Evolutionary conservation across 2,329 filamentous ascomycete genomes (phyloP).

Genomic region (Ophiocordyceps robertsii): DNA sequence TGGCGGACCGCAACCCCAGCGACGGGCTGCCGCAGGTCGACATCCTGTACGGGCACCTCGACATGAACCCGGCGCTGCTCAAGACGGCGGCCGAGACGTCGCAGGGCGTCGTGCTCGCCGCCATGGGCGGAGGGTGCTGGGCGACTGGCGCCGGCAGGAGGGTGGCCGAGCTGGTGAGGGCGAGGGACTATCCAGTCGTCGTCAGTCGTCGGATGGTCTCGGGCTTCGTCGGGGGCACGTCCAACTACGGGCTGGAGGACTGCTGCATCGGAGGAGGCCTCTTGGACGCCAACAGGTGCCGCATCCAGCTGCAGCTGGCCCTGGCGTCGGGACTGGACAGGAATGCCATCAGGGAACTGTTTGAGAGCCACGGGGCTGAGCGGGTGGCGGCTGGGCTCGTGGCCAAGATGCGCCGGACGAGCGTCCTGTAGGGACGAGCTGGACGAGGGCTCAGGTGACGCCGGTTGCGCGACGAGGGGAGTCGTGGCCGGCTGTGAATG

Average conservation of each 20-base stretch:
- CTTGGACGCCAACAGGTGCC: conserved; percentile 41
- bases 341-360: conserved; percentile 13
- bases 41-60: conserved; percentile 42
- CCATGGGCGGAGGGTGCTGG: conserved; percentile 39
- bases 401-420: too few relatives aligned
- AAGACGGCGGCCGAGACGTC: conserved; percentile 31
- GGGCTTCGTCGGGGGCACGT: conserved; percentile 32
- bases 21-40: conserved; percentile 37
- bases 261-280: conserved; percentile 28
- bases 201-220: conserved; percentile 36
- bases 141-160: conserved; percentile 22
- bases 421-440: too few relatives aligned
- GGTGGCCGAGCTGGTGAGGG: conserved; percentile 28
- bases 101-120: conserved; percentile 40
- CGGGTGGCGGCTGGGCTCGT: background rate
- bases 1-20: conserved; percentile 12
- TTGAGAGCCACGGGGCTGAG: conserved; percentile 8
- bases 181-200: conserved; percentile 31
- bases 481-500: too few relatives aligned
- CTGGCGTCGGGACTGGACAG: conserved; percentile 14
- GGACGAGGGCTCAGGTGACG: too few relatives aligned
- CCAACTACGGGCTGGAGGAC: conserved; percentile 13
- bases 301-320: conserved; percentile 34
- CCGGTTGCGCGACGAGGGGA: too few relatives aligned
- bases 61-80: conserved; percentile 33